Evolutionary conservation across 1,139 yeast genomes (phyloP).

Genomic region (Saccharomyces hybrid): DNA sequence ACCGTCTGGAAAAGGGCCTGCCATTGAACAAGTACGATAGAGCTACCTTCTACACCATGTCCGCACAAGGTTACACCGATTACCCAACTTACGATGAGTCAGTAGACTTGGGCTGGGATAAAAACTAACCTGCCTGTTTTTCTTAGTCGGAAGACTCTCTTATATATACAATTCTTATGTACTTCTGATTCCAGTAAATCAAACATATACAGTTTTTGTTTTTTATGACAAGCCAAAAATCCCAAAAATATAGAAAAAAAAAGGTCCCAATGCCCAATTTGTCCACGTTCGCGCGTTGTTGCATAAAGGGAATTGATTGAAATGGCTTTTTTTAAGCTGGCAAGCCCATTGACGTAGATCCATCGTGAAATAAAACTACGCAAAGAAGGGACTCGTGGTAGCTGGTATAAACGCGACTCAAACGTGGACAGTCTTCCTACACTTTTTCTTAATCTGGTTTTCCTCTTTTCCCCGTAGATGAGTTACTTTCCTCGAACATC

Average conservation of each 20-base stretch:
- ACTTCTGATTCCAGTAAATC: neutral
- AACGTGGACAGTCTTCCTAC: neutral
- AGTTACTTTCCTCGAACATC: neutral
- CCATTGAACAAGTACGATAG: conserved; percentile 21
- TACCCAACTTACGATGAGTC: conserved; percentile 17
- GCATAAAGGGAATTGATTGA: neutral
- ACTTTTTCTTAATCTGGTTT: neutral
- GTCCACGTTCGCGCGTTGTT: neutral
- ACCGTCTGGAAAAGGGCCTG: conserved; percentile 34
- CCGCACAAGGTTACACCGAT: conserved; percentile 33
- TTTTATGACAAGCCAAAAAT: neutral
- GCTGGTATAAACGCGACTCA: neutral
- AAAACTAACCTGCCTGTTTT: neutral
- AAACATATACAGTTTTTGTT: neutral
- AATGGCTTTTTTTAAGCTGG: neutral
- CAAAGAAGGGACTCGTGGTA: neutral
- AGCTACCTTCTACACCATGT: conserved; percentile 31
- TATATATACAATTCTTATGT: neutral
- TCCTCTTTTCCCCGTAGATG: neutral
- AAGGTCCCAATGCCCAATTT: neutral
- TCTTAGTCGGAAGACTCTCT: neutral
- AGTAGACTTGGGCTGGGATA: neutral
- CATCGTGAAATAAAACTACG: neutral
- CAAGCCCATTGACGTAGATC: neutral
- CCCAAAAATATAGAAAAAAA: too few relatives aligned